Base-by-base conservation (phyloP, 139 green algal species). In the Spirogloea muscicola region DNA sequence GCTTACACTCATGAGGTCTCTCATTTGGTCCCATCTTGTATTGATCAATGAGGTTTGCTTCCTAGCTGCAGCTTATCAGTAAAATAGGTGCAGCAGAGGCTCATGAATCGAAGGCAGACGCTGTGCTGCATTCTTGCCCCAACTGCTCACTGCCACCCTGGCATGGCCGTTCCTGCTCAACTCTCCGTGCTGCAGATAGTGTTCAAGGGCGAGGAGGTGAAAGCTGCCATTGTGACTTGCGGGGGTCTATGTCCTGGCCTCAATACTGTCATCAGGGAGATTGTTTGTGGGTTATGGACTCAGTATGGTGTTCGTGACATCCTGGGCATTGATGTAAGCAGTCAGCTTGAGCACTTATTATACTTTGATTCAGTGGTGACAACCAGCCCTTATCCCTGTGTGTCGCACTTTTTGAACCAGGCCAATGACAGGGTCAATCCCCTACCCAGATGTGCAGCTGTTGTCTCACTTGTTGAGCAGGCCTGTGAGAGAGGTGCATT, bases 231-330 rank as follows among this genome's bases (percentile, higher is more conserved):
- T 49, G 94, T 98, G 40, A 99, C 94, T 0, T 98, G 94, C 78
- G 94, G 94, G 6, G 94, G 93, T 0, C 84, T 99, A 70, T 99
- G 94, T 80, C 94, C 94, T 0, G 94, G 94, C 3, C 87, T 99
- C 31, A 99, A 99, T 77, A 93, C 97, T 27, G 94, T 99, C 10
- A 88, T 98, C 31, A 88, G 87, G 66, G 90, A 77, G 34, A 18
- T 87, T 5, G 82, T 87, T 41, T 81, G 34, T 18, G 72, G 61
- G 16, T 63, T 87, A 6, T 80, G 72, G 78, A 21, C 49, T 16
- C 68, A 84, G 48, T 86, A 86, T 51, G 71, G 76, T n/a, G 81
- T 84, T 27, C 60, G 63, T 2, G 63, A 77, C 57, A 86, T 86
- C 31, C 78, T 96, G 39, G 93, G 93, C 61, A 95, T 98, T 71